Evolutionary conservation across 129 eudicot species (phyloP).

Genomic region (Chrysanthemum seticuspe): DNA sequence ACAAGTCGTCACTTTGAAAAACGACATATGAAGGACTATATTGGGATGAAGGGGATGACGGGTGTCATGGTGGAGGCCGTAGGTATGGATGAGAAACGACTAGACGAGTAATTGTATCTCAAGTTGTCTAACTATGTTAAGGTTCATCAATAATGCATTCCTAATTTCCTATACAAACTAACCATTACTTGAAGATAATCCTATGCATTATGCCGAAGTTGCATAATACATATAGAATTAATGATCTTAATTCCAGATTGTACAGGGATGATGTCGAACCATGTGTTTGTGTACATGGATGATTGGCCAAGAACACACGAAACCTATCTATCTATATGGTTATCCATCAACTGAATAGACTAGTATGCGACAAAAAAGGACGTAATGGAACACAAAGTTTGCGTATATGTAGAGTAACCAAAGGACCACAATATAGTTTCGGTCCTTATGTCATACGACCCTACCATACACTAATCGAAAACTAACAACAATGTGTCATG

Average conservation of each 20-base stretch:
- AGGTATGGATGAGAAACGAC: slow-evolving; percentile 21
- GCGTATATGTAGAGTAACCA: slow-evolving; percentile 30
- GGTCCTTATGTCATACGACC: slow-evolving; percentile 33
- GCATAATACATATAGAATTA: too few relatives aligned
- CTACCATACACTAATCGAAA: slow-evolving; percentile 19
- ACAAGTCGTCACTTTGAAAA: slow-evolving; percentile 1
- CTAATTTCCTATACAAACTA: too few relatives aligned
- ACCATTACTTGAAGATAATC: too few relatives aligned
- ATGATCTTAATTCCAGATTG: too few relatives aligned
- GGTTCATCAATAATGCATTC: too few relatives aligned
- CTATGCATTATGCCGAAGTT: too few relatives aligned
- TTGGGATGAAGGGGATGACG: slow-evolving; percentile 19
- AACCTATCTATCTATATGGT: slow-evolving; percentile 21
- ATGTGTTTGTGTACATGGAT: not conserved
- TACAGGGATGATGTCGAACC: not conserved
- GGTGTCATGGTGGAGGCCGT: slow-evolving; percentile 8
- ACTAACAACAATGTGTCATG: slow-evolving; percentile 7
- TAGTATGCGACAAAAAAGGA: slow-evolving; percentile 22
- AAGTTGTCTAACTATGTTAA: not conserved
- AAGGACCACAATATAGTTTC: slow-evolving; percentile 40
- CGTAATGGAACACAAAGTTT: slow-evolving; percentile 23
- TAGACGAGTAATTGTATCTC: slow-evolving; percentile 6
- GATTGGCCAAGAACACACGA: slow-evolving; percentile 17
- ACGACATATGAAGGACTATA: slow-evolving; percentile 18
- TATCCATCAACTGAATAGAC: slow-evolving; percentile 21